Evolutionary conservation across 305 asterid species (phyloP), one percentile per base, ranked within the genome.

Genomic region (Solanum hybrid): DNA sequence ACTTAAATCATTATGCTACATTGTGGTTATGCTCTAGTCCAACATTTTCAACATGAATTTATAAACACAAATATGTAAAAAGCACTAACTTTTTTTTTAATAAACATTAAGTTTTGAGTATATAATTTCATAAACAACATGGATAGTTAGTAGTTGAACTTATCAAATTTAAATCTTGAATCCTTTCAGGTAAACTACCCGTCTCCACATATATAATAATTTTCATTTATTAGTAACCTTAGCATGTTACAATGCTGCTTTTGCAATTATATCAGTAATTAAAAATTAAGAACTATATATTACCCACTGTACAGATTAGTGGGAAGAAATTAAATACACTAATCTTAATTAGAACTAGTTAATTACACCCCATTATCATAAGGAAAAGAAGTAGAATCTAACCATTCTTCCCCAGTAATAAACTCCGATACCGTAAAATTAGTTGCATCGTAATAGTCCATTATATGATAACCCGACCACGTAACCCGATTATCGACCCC

Each of bases 351-450:
- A 56, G 69, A 35, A 35, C 37, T 34, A 34, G 40, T 76, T 76
- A 75, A 64, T 95, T 90, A 97, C 85, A 95, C 91, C 71, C 93
- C 94, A 85, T 92, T 92, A 89, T 97, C 99, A 72, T 95, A 97
- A 66, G 99, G 99, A 90, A 97, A 92, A 2, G 96, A 93, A 22
- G 98, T 97, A 6, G 99, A 97, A 89, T 92, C 97, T 27, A 97
- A 91, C 99, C 99, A 97, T 88, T 94, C 98, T 60, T 93, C 92
- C 17, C 96, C 99, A 0, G 94, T 88, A 13, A 97, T 95, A 79
- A 97, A 93, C 91, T 93, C 94, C 3, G 98, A 93, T 1, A 95
- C 98, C 0, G 97, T 94, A 71, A 93, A 97, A 11, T 90, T 92
- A 0, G 93, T 89, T 1, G 99, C 99, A 2, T 93, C 98, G 20